Evolutionary conservation across 164 flowering plant species (phyloP), one percentile per base, ranked within the genome.

Genomic region (Pachysandra terminalis): DNA sequence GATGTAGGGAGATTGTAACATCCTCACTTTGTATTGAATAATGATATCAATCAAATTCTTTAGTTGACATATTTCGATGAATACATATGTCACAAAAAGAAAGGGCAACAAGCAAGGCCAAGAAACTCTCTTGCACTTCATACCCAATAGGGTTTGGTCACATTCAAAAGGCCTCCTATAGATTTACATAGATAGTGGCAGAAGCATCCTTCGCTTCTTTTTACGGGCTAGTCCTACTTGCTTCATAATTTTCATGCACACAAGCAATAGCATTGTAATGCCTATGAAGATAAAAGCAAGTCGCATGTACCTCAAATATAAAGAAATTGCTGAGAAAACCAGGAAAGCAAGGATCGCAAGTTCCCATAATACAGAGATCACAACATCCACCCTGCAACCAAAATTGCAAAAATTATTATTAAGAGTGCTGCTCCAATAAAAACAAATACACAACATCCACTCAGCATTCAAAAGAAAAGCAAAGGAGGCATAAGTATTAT

Each of bases 171-270:
- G 45, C 21, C 64, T 45, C 51, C 51, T 5, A 45, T 56, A 51
- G 56, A 61, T 65, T 80, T 81, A 95, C 98, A 95, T 92, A 7
- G 99, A 95, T 49, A 95, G 73, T 25, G 99, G 99, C 67, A 95
- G 93, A 80, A 95, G 98, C 99, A 95, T 92, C 84, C 98, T 84
- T 76, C 97, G 84, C 73, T 80, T 89, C 88, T 89, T 90, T 77
- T 88, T 92, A 79, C 91, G 76, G 23, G 89, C 88, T 72, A 80
- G 65, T 79, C 86, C 84, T 55, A 92, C 85, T 82, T 92, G 94
- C 84, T 92, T 95, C 48, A 86, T 80, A 49, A 90, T 66, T 81
- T 84, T 92, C 92, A 95, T 85, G 82, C 90, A 89, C 63, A 90
- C 72, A 77, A 90, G 84, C 79, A 95, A 67, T 48, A 52, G 22